These are phyloP conservation scores for Primulina eburnea DNA, from an alignment of 257 asterid species.

Conservation along the genomic window DNA sequence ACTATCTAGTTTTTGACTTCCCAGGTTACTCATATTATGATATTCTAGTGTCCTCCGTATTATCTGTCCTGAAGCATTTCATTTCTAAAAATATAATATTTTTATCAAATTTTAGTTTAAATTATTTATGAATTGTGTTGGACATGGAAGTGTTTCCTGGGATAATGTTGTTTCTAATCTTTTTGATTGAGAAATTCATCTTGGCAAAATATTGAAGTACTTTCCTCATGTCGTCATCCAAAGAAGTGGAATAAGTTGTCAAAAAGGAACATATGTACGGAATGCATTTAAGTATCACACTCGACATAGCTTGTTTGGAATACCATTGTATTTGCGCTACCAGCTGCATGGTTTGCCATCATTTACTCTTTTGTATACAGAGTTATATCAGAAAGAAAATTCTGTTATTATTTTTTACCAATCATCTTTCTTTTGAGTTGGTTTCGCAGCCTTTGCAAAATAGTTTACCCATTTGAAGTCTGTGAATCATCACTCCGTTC, in stretches of 20 bases:
- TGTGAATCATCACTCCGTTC: neutral
- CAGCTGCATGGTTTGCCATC: neutral
- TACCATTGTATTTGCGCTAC: neutral
- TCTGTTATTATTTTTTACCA: neutral
- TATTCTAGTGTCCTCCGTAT: constrained; percentile 6
- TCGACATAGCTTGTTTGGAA: neutral
- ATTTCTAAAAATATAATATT: neutral
- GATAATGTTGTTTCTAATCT: neutral
- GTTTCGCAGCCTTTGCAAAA: neutral
- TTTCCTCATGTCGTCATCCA: neutral
- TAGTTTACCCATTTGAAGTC: neutral
- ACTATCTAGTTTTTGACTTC: constrained; percentile 89
- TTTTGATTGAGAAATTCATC: neutral
- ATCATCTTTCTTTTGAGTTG: neutral
- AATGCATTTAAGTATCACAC: neutral
- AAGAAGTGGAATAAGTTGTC: too few species aligned
- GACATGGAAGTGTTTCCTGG: neutral
- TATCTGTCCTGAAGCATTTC: neutral
- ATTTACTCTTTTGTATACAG: neutral
- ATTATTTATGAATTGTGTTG: neutral
- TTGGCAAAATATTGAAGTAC: neutral
- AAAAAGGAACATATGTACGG: too few species aligned
- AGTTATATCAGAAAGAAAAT: neutral
- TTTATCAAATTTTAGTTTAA: neutral
- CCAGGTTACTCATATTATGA: constrained; percentile 46